These are phyloP conservation scores for Fusarium brevicatenulatum DNA, from an alignment of 2,329 filamentous ascomycete species.

Conservation along the genomic window DNA sequence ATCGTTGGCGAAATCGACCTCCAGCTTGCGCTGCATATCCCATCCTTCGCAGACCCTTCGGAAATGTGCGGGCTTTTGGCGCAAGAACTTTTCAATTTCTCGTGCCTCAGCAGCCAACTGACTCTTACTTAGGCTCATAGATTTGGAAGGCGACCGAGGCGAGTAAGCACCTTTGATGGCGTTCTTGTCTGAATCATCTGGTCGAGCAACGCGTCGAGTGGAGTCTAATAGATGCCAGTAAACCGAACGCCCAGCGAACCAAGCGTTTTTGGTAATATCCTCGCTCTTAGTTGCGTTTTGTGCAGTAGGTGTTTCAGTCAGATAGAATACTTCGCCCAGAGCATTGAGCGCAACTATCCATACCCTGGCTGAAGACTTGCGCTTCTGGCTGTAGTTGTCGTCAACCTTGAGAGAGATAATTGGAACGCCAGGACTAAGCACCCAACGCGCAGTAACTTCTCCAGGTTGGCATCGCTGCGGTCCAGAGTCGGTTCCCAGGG, in stretches of 20 bases:
- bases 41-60: conserved; percentile 81
- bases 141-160: conserved; percentile 79
- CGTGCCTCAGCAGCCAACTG: conserved; percentile 80
- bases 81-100: conserved; percentile 82
- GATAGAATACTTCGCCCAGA: conserved; percentile 88
- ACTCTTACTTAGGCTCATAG: conserved; percentile 74
- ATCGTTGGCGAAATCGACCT: conserved; percentile 89
- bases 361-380: conserved; percentile 75
- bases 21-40: conserved; percentile 88
- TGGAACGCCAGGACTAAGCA: conserved; percentile 90
- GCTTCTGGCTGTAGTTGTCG: conserved; percentile 78
- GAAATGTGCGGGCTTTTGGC: conserved; percentile 80
- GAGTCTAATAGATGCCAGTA: conserved; percentile 84
- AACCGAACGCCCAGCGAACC: conserved; percentile 81
- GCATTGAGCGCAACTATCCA: conserved; percentile 97
- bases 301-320: conserved; percentile 75
- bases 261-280: conserved; percentile 73
- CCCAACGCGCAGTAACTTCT: conserved; percentile 88
- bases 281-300: conserved; percentile 60
- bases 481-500: conserved; percentile 69
- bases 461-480: conserved; percentile 75
- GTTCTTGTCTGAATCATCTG: conserved; percentile 77
- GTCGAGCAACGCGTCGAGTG: conserved; percentile 76
- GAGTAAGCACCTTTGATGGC: conserved; percentile 79
- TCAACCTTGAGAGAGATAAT: conserved; percentile 87